phyloP scores from a whole-genome alignment of 768 basidiomycete genomes.

The Sarcomyxa edulis region DNA sequence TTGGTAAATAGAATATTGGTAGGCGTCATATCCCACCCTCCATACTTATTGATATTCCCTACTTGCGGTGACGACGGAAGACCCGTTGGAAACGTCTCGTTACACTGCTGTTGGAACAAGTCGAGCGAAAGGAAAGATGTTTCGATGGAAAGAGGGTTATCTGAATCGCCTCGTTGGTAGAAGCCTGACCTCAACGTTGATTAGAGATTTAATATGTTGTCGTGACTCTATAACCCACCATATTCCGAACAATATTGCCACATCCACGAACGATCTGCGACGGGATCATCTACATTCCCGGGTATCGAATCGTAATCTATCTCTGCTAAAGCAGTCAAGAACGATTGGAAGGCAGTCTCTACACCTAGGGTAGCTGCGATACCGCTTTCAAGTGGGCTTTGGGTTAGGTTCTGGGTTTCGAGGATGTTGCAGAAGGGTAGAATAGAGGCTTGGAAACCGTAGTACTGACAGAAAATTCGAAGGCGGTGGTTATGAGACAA shows the following conservation, averaged over 20 bases:
- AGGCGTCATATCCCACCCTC: constrained; percentile 47
- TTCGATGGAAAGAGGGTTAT: constrained; percentile 41
- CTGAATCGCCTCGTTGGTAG: constrained; percentile 42
- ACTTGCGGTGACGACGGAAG: constrained; percentile 36
- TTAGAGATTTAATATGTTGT: background rate
- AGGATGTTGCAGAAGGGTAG: constrained; percentile 44
- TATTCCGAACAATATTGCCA: constrained; percentile 51
- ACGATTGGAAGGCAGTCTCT: constrained; percentile 31
- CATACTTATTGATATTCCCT: constrained; percentile 41
- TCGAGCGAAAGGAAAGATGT: constrained; percentile 40
- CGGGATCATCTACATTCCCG: constrained; percentile 34
- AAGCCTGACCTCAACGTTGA: constrained; percentile 23
- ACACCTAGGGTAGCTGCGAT: constrained; percentile 28
- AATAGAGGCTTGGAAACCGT: constrained; percentile 37
- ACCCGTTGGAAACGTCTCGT: constrained; percentile 30
- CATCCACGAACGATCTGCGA: constrained; percentile 43
- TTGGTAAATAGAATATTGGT: constrained; percentile 44
- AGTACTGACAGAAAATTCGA: constrained; percentile 36
- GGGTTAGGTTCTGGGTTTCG: constrained; percentile 38
- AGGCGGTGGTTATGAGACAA: constrained; percentile 1
- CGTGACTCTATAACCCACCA: constrained; percentile 19
- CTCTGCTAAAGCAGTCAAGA: constrained; percentile 35
- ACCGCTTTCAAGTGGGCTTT: constrained; percentile 29
- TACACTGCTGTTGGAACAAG: constrained; percentile 40
- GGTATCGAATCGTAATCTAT: constrained; percentile 42